phyloP scores from a whole-genome alignment of 1,284 basidiomycete genomes.

The Phenoliferia sp. region DNA sequence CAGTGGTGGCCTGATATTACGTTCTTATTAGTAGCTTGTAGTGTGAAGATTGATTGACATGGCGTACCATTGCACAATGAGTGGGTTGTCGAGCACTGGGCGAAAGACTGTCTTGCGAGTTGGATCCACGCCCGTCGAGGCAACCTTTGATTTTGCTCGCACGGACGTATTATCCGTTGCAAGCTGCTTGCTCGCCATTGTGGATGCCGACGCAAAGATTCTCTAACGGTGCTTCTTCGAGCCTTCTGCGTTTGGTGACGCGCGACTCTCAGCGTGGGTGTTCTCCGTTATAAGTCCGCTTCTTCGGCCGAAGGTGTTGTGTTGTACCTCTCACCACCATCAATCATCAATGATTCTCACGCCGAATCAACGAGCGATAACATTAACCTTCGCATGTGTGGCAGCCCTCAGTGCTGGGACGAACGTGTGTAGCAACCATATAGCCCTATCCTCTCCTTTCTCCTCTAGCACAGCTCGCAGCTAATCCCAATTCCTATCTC shows the following conservation, averaged over 20 bases:
- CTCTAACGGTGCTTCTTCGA: too few species aligned
- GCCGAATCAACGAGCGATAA: constrained; percentile 24
- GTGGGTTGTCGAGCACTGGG: constrained; percentile 23
- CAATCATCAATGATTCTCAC: not conserved
- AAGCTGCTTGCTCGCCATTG: not conserved
- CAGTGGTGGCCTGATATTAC: constrained; percentile 16
- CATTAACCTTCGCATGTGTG: constrained; percentile 37
- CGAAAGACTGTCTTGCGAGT: constrained; percentile 23
- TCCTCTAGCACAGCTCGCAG: not conserved
- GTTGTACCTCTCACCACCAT: too few species aligned
- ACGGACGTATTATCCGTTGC: not conserved
- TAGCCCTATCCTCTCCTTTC: not conserved
- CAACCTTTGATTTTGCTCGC: not conserved
- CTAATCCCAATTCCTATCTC: not conserved
- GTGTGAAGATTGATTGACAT: too few species aligned
- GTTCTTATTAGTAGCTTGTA: not conserved
- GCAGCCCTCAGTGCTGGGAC: constrained; percentile 41
- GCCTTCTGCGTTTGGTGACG: too few species aligned
- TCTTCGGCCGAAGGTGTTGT: not conserved
- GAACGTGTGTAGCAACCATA: constrained; percentile 38
- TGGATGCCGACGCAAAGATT: too few species aligned
- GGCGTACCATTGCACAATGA: constrained; percentile 15
- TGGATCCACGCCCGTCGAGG: not conserved
- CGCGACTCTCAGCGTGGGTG: too few species aligned
- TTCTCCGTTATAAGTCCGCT: not conserved